Conservation (phyloP, 352 stramenopile genomes). For the Albugo candida region DNA sequence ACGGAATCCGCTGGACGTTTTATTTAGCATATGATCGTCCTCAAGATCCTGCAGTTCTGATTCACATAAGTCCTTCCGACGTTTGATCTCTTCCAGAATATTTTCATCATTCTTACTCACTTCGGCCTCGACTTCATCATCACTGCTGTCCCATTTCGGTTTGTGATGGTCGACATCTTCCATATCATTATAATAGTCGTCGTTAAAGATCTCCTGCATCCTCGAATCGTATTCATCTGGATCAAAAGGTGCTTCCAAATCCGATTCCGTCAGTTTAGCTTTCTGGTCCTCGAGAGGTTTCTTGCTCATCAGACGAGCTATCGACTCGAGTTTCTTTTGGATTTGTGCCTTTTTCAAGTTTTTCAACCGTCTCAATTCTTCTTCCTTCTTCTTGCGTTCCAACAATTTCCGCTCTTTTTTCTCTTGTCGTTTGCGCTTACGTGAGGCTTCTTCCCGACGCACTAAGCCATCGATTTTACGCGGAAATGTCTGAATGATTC, state of each 20-base stretch:
- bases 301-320: slow-evolving; percentile 70
- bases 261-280: slow-evolving; percentile 27
- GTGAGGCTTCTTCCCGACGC: slow-evolving; percentile 89
- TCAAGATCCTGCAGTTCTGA: slow-evolving; percentile 97
- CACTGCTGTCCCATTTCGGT: slow-evolving; percentile 58
- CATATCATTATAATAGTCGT: slow-evolving; percentile 94
- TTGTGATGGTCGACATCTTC: slow-evolving; percentile 41
- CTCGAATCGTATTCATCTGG: slow-evolving; percentile 91
- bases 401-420: slow-evolving; percentile 88
- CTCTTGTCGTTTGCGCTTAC: slow-evolving; percentile 88
- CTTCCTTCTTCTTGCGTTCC: slow-evolving; percentile 93
- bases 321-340: slow-evolving; percentile 83
- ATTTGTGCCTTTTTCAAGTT: slow-evolving; percentile 96
- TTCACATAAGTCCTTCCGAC: slow-evolving; percentile 83
- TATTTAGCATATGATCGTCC: slow-evolving; percentile 97
- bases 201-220: slow-evolving; percentile 94
- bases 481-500: slow-evolving; percentile 69
- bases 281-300: slow-evolving; percentile 11
- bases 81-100: slow-evolving; percentile 30
- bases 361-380: slow-evolving; percentile 92
- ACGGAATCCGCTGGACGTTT: slow-evolving; percentile 95
- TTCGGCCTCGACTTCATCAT: slow-evolving; percentile 26
- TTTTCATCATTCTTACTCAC: slow-evolving; percentile 10
- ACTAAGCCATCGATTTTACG: slow-evolving; percentile 77
- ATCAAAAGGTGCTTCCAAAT: slow-evolving; percentile 92